Conservation (phyloP, 169 alveolate genomes). For the Toxoplasma gondii region DNA sequence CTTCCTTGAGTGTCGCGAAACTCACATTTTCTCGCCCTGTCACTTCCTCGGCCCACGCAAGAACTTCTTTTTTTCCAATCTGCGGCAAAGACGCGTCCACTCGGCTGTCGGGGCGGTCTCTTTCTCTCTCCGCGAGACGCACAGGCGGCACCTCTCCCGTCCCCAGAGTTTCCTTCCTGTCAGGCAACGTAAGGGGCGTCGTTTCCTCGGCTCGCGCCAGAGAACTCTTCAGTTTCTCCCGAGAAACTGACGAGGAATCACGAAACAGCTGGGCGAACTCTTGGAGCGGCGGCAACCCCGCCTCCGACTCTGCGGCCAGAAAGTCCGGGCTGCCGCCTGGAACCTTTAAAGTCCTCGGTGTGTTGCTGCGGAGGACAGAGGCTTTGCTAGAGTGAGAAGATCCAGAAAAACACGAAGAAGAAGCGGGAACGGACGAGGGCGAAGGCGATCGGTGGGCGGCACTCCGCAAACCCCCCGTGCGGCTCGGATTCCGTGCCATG, state of each 20-base stretch:
- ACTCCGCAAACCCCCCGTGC: neutral
- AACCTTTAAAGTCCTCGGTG: neutral
- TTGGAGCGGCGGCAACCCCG: neutral
- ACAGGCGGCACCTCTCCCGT: too few species aligned
- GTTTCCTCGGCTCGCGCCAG: too few species aligned
- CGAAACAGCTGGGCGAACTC: neutral
- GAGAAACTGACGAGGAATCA: neutral
- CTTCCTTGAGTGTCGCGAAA: slow-evolving; percentile 62
- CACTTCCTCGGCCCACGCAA: slow-evolving; percentile 60
- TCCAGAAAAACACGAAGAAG: neutral
- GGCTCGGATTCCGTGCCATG: neutral
- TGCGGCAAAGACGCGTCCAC: neutral
- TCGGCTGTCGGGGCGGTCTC: neutral
- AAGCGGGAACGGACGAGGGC: neutral
- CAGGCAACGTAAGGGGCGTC: too few species aligned
- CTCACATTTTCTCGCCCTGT: slow-evolving; percentile 41
- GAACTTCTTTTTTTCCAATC: slow-evolving; percentile 70
- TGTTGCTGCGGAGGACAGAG: neutral
- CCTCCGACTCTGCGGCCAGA: neutral
- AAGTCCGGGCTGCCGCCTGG: neutral
- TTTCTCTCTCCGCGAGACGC: too few species aligned
- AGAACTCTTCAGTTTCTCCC: neutral
- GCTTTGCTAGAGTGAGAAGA: neutral
- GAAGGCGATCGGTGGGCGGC: neutral
- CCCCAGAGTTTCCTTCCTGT: too few species aligned